Percentiles rank a stretch among this genome's conserved stretches.
phyloP scores from a whole-genome alignment of 139 green algal genomes.

The Ulvella scutata region DNA sequence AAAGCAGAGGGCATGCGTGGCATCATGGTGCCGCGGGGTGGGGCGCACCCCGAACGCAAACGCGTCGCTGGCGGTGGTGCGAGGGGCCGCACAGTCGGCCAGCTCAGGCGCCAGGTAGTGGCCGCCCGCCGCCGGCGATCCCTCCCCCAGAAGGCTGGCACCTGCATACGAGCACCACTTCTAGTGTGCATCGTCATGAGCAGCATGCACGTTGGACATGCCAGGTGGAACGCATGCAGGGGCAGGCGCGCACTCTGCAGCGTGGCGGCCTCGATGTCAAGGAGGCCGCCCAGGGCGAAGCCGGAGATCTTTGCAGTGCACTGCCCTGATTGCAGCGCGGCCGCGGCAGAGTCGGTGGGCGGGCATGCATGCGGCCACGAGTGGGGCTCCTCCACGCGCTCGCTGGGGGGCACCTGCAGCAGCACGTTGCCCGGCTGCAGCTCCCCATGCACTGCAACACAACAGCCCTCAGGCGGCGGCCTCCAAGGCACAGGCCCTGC shows the following conservation, averaged over 20 bases:
- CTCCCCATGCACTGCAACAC: neutral
- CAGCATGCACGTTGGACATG: too few relatives aligned
- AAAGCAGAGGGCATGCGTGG: too few relatives aligned
- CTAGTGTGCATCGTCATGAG: too few relatives aligned
- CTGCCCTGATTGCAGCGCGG: neutral
- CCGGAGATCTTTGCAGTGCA: neutral
- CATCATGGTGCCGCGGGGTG: too few relatives aligned
- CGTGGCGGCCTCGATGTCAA: neutral
- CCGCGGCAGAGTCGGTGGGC: neutral
- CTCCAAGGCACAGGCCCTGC: too few relatives aligned
- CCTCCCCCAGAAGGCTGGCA: too few relatives aligned
- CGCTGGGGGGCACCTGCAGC: neutral
- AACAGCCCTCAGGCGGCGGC: too few relatives aligned
- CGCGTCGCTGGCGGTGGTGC: neutral
- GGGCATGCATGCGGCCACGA: neutral
- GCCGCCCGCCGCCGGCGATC: too few relatives aligned
- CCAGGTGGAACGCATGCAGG: too few relatives aligned
- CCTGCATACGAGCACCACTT: too few relatives aligned
- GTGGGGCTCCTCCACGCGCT: neutral
- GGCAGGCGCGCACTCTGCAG: too few relatives aligned
- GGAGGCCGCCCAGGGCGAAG: neutral
- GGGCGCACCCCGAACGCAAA: neutral
- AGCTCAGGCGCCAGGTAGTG: neutral
- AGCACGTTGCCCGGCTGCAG: neutral
- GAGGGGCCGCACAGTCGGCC: too few relatives aligned